Conservation (phyloP, 805 yeast species). For the Myxozyma sirexii region DNA sequence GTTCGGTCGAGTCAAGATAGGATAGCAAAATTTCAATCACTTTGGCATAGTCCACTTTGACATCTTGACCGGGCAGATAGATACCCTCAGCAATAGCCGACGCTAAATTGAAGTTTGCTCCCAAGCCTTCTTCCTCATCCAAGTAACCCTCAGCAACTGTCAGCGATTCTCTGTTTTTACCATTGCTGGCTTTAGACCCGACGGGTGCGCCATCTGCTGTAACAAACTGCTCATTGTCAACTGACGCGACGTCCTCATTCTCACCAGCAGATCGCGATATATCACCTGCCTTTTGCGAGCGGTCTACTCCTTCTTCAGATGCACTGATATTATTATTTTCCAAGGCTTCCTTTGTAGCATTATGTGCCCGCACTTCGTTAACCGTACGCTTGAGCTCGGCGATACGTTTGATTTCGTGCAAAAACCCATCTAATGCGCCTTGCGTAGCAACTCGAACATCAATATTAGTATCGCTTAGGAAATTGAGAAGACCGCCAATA, state of each 20-base stretch:
- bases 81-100: constrained; percentile 51
- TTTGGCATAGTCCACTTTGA: constrained; percentile 74
- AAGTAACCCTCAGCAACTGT: background rate
- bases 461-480: constrained; percentile 77
- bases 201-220: background rate
- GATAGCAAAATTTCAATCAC: constrained; percentile 81
- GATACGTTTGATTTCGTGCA: constrained; percentile 80
- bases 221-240: constrained; percentile 15
- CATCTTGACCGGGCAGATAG: constrained; percentile 78
- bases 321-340: constrained; percentile 30
- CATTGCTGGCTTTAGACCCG: background rate
- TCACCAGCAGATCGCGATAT: constrained; percentile 26
- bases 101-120: constrained; percentile 8
- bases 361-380: constrained; percentile 9
- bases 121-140: constrained; percentile 8
- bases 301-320: no score
- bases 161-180: background rate
- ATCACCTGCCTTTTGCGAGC: background rate
- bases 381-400: constrained; percentile 58
- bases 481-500: constrained; percentile 77
- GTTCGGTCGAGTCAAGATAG: constrained; percentile 71
- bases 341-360: constrained; percentile 1
- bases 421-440: constrained; percentile 68
- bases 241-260: constrained; percentile 39
- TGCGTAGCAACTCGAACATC: constrained; percentile 88